phyloP scores from a whole-genome alignment of 2,329 filamentous ascomycete genomes.

The Fusarium scirpi region DNA sequence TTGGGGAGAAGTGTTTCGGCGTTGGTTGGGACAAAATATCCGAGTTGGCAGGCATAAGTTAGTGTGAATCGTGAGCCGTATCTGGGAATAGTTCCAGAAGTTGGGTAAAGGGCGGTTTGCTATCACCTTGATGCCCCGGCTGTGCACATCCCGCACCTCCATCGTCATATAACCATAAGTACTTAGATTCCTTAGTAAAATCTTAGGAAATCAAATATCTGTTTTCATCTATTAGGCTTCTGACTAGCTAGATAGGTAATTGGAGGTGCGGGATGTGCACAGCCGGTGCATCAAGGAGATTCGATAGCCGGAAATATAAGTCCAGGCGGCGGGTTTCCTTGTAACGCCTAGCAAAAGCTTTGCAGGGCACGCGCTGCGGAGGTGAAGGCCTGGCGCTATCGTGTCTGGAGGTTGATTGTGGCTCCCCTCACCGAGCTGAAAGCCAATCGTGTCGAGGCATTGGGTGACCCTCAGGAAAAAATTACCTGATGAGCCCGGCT shows the following conservation, averaged over 20 bases:
- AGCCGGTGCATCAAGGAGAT: not conserved
- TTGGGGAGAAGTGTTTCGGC: conserved; percentile 30
- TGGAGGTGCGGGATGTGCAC: too few relatives aligned
- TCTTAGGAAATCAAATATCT: too few relatives aligned
- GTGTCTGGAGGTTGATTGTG: not conserved
- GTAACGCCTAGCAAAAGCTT: not conserved
- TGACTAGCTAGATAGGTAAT: too few relatives aligned
- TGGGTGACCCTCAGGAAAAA: conserved; percentile 33
- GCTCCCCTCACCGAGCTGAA: conserved; percentile 8
- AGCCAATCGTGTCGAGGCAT: conserved; percentile 27
- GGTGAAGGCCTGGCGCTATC: conserved; percentile 5
- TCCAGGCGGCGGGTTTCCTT: conserved; percentile 34
- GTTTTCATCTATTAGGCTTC: too few relatives aligned
- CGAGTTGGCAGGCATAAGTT: conserved; percentile 29
- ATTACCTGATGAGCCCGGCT: conserved; percentile 40
- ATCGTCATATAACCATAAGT: too few relatives aligned
- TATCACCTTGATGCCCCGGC: too few relatives aligned
- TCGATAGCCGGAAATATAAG: conserved; percentile 43
- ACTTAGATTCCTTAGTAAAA: too few relatives aligned
- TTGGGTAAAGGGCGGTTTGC: conserved; percentile 5
- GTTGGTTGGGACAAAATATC: conserved; percentile 39
- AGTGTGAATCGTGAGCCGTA: conserved; percentile 23
- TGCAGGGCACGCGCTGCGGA: conserved; percentile 12
- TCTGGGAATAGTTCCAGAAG: conserved; percentile 13
- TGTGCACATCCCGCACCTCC: too few relatives aligned